A percentile compares a stretch with the other conserved stretches of the same genome.
Conservation (phyloP, 371 early-diverging fungal species). For the Polyrhizophydium stewartii region DNA sequence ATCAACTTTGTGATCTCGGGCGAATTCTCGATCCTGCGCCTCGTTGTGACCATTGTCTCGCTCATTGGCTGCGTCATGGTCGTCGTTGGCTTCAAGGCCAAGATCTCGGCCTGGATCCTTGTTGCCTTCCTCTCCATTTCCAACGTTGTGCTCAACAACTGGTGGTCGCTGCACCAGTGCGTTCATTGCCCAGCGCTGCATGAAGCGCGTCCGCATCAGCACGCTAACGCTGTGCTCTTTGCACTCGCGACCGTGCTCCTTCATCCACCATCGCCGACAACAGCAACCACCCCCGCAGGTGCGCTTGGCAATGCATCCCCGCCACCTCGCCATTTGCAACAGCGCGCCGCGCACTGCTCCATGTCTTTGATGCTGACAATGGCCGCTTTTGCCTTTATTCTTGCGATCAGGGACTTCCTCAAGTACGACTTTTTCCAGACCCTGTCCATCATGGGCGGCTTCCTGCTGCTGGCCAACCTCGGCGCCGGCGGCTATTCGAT, state of each 20-base stretch:
- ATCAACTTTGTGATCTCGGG: slow-evolving; percentile 84
- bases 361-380: background rate
- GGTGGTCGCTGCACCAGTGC: slow-evolving; percentile 85
- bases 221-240: too few relatives aligned
- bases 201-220: background rate
- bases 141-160: slow-evolving; percentile 92
- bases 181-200: background rate
- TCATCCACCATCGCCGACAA: too few relatives aligned
- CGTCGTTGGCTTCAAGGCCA: slow-evolving; percentile 95
- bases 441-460: slow-evolving; percentile 91
- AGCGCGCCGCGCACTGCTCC: background rate
- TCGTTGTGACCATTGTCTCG: slow-evolving; percentile 68
- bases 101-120: slow-evolving; percentile 88
- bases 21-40: slow-evolving; percentile 65
- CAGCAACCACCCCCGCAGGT: slow-evolving; percentile 25
- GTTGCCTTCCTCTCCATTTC: slow-evolving; percentile 81
- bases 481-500: slow-evolving; percentile 84
- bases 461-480: slow-evolving; percentile 83
- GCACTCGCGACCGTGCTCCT: too few relatives aligned
- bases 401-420: slow-evolving; percentile 66
- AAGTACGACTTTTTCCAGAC: slow-evolving; percentile 98
- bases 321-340: slow-evolving; percentile 6
- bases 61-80: slow-evolving; percentile 90
- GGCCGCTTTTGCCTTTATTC: background rate
- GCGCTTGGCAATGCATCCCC: background rate